Base-by-base conservation (phyloP, 108 stramenopile species). In the Skeletonema marinoi region DNA sequence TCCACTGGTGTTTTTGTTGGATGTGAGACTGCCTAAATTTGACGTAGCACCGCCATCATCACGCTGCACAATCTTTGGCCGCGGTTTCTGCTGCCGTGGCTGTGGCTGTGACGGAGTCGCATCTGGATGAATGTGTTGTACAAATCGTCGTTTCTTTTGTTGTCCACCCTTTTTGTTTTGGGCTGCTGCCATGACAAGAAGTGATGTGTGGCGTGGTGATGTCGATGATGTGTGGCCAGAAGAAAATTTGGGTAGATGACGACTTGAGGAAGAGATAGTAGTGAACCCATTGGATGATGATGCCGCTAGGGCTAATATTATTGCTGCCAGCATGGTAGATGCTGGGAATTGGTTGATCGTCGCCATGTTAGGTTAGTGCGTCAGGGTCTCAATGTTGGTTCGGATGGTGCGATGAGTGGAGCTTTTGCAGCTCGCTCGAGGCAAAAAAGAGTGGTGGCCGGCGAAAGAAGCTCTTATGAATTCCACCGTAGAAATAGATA, bases 91-190 rank as follows among this genome's bases (percentile, higher is more conserved):
- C 44, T 46, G 44, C 3, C 3, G 14, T 3, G n/a, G 16, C 16
- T 46, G 44, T 4, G 19, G 50, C 39, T 19, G 69, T 59, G 25
- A 4, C 6, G 6, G 44, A 32, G 33, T 25, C 9, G 36, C 50
- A n/a, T 35, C 74, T 30, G 58, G 70, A 71, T 81, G 75, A 39
- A 77, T 77, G 14, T 71, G 75, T 48, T 81, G 81, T 8, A 71
- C 32, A 66, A 81, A 81, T 16, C 81, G 76, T 14, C 81, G 70
- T 58, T 77, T 81, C 54, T 54, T 65, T 17, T 69, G 10, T 42
- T 73, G 42, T 62, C 38, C 44, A 4, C 14, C 44, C 44, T 46
- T 46, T 46, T 46, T 46, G 44, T 46, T 46, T 46, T 46, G 44
- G 44, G 44, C 44, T 0, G 44, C 44, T 46, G 44, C 16, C 16